phyloP scores from a whole-genome alignment of 495 filamentous ascomycete genomes.

The Lophiotrema nucula region DNA sequence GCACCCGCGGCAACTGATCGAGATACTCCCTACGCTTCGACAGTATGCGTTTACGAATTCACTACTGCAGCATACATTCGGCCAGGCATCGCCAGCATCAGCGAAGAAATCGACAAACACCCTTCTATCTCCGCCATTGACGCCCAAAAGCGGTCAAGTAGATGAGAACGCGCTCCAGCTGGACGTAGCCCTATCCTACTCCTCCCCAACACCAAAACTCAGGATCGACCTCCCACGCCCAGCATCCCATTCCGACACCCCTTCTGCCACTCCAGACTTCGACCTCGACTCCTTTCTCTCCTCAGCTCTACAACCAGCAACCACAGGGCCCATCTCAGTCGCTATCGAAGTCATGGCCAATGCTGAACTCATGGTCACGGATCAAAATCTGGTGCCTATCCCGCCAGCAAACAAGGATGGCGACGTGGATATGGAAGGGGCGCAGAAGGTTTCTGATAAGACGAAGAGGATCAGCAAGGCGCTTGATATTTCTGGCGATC shows the following conservation, averaged over 20 bases:
- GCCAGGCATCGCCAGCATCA: background rate
- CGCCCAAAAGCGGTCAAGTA: background rate
- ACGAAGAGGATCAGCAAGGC: conserved; percentile 33
- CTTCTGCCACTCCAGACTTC: background rate
- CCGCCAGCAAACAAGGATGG: background rate
- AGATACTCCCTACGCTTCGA: conserved; percentile 60
- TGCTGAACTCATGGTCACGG: conserved; percentile 30
- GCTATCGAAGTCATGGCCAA: conserved; percentile 35
- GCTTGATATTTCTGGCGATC: conserved; percentile 37
- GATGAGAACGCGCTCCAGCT: conserved; percentile 12
- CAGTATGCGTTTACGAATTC: conserved; percentile 40
- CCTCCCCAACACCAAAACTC: conserved; percentile 16
- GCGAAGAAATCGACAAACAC: background rate
- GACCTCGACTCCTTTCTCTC: conserved; percentile 3
- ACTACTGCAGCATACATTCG: conserved; percentile 33
- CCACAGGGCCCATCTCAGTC: conserved; percentile 13
- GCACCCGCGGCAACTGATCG: conserved; percentile 80
- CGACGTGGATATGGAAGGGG: conserved; percentile 5
- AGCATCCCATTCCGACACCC: background rate
- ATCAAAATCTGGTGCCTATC: conserved; percentile 25
- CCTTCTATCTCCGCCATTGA: background rate
- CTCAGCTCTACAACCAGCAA: background rate
- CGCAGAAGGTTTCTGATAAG: conserved; percentile 3
- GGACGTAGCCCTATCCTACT: conserved; percentile 20
- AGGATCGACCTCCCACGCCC: conserved; percentile 21